These are phyloP conservation scores for Artemisia tridentata DNA, from an alignment of 129 eudicot genomes.

Conservation along the genomic window DNA sequence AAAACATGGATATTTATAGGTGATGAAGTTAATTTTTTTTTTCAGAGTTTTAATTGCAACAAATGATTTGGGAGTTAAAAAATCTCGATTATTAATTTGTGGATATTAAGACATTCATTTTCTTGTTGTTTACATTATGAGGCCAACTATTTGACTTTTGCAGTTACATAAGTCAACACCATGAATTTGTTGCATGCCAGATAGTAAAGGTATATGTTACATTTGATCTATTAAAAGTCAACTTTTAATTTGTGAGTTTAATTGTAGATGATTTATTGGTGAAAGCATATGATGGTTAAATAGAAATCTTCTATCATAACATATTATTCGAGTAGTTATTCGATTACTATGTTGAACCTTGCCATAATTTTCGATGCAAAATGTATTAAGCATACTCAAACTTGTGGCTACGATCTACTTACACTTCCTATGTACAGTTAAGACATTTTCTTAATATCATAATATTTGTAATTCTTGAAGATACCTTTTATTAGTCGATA, in stretches of 20 bases:
- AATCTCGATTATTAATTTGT: conserved; percentile 28
- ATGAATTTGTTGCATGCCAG: conserved; percentile 16
- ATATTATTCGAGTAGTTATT: neutral
- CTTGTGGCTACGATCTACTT: neutral
- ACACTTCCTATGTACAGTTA: too few relatives aligned
- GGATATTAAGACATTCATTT: conserved; percentile 15
- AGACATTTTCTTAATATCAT: too few relatives aligned
- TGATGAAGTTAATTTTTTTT: conserved; percentile 1
- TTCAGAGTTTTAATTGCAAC: neutral
- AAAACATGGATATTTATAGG: conserved; percentile 28
- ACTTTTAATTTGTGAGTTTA: conserved; percentile 3
- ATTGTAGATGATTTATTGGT: neutral
- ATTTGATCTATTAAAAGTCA: conserved; percentile 13
- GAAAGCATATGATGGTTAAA: neutral
- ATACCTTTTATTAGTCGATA: too few relatives aligned
- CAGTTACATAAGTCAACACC: conserved; percentile 23
- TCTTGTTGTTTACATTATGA: conserved; percentile 24
- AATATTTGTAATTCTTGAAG: too few relatives aligned
- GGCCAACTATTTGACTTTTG: conserved; percentile 30
- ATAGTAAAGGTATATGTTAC: conserved; percentile 23
- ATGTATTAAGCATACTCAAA: neutral
- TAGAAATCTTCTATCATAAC: neutral
- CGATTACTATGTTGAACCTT: too few relatives aligned
- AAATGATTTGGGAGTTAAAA: conserved; percentile 34
- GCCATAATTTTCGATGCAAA: too few relatives aligned